Evolutionary conservation across 805 yeast genomes (phyloP).

Genomic region (Lipomyces mesembrius): DNA sequence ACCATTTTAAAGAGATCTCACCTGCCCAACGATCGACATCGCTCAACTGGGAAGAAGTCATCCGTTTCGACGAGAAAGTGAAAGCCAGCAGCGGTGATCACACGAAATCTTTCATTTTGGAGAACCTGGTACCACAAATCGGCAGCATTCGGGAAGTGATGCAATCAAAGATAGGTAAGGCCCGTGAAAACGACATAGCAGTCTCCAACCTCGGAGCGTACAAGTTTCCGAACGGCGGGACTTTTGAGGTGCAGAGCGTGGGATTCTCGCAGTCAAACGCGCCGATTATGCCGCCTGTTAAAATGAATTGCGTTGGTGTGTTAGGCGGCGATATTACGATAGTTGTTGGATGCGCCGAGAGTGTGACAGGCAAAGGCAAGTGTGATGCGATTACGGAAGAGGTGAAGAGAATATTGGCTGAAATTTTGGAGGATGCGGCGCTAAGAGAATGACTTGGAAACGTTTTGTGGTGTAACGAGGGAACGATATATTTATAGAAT

Average conservation of each 20-base stretch:
- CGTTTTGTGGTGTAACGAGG: too few species aligned
- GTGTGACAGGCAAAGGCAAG: constrained; percentile 13
- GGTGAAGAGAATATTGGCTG: background rate
- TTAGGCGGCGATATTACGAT: constrained; percentile 15
- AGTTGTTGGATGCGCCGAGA: constrained; percentile 14
- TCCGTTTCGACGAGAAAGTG: constrained; percentile 8
- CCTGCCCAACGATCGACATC: constrained; percentile 4
- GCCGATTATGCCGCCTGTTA: constrained; percentile 10
- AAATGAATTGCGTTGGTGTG: constrained; percentile 14
- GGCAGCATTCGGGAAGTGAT: constrained; percentile 11
- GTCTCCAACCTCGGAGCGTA: constrained; percentile 24
- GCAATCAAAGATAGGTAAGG: constrained; percentile 5
- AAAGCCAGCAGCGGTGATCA: background rate
- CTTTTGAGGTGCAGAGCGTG: background rate
- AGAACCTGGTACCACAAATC: constrained; percentile 4
- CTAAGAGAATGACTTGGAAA: background rate
- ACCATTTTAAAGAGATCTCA: constrained; percentile 8
- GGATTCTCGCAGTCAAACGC: constrained; percentile 23
- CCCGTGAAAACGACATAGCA: constrained; percentile 9
- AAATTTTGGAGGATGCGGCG: constrained; percentile 3
- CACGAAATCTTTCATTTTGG: background rate
- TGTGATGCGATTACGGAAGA: constrained; percentile 3
- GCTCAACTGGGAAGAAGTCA: constrained; percentile 15
- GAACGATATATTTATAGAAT: too few species aligned
- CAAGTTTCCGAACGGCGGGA: background rate